A percentile compares a stretch with the other conserved stretches of the same genome.
Evolutionary conservation across 129 eudicot species (phyloP).

Genomic region (Pseudognaphalium luteoalbum): DNA sequence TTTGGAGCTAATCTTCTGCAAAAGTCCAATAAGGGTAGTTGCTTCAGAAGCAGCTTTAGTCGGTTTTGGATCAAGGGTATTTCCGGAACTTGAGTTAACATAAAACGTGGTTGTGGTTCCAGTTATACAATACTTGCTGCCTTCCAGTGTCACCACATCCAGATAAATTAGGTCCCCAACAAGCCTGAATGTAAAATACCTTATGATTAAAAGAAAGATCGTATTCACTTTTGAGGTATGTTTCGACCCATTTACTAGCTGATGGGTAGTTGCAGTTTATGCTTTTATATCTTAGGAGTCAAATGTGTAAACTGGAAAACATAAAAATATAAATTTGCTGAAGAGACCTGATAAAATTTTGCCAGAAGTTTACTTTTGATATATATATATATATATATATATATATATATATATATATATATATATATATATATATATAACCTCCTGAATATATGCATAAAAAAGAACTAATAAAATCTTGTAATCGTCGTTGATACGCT

Average conservation of each 20-base stretch:
- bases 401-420: too few species aligned
- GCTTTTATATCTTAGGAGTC: neutral
- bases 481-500: neutral
- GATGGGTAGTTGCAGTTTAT: neutral
- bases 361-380: neutral
- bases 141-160: constrained; percentile 85
- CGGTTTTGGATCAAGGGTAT: constrained; percentile 78
- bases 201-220: neutral
- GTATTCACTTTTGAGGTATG: neutral
- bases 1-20: constrained; percentile 92
- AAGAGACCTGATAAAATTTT: neutral
- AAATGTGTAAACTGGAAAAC: too few species aligned
- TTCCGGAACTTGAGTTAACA: constrained; percentile 81
- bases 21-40: constrained; percentile 81
- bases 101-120: constrained; percentile 86
- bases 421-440: too few species aligned
- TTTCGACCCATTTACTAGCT: neutral
- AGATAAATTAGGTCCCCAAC: constrained; percentile 91
- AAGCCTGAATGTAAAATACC: constrained; percentile 53
- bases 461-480: neutral
- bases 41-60: constrained; percentile 71
- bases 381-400: too few species aligned
- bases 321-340: neutral
- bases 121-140: constrained; percentile 79
- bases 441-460: neutral